phyloP scores from a whole-genome alignment of 2,329 filamentous ascomycete genomes.

The Cladosporium sp. region DNA sequence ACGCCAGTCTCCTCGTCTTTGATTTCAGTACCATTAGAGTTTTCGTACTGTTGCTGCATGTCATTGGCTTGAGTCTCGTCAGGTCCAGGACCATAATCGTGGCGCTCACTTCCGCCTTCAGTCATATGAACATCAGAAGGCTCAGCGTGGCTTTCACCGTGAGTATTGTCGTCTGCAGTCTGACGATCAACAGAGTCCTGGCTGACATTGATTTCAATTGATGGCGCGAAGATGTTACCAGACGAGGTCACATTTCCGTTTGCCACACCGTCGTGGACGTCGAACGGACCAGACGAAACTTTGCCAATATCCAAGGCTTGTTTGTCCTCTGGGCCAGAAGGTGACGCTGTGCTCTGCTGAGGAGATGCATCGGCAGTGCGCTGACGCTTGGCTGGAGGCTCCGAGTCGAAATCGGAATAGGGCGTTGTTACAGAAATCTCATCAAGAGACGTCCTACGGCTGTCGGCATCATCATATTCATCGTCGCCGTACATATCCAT shows the following conservation, averaged over 20 bases:
- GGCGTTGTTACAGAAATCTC: conserved; percentile 13
- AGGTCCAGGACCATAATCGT: background rate
- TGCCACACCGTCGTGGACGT: background rate
- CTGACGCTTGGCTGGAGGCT: conserved; percentile 19
- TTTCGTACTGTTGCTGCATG: conserved; percentile 7
- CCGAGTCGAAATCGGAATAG: conserved; percentile 11
- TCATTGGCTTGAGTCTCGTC: conserved; percentile 6
- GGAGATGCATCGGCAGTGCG: conserved; percentile 16
- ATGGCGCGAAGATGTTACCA: background rate
- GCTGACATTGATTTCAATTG: conserved; percentile 6
- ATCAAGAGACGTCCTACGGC: conserved; percentile 18
- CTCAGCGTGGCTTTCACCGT: background rate
- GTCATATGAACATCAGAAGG: background rate
- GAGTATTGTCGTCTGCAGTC: background rate
- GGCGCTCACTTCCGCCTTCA: conserved; percentile 1
- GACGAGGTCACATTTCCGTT: conserved; percentile 1
- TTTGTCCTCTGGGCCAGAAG: background rate
- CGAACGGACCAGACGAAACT: conserved; percentile 6
- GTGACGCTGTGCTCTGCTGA: conserved; percentile 1
- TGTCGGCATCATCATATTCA: conserved; percentile 17
- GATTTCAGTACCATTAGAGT: background rate
- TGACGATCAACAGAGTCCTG: conserved; percentile 7
- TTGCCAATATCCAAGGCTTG: background rate
- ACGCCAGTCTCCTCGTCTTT: conserved; percentile 3
- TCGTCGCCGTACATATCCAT: conserved; percentile 16